Base-by-base conservation (phyloP, 1,284 basidiomycete species). In the Entoloma clypeatum region DNA sequence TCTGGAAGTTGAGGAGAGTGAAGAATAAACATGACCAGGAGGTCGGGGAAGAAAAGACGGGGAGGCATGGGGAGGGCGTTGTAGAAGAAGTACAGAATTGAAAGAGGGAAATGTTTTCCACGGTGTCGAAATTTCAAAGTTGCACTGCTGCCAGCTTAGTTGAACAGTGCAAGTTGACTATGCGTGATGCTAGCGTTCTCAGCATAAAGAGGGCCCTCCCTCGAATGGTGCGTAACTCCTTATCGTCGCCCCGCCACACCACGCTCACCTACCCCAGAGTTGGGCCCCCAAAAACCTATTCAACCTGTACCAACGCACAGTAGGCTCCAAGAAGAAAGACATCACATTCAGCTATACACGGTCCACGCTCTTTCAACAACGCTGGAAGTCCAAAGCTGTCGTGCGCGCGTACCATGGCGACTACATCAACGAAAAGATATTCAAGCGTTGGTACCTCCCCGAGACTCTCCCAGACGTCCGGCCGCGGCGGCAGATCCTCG, bases 341-440 rank as follows among this genome's bases (percentile, higher is more conserved):
- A 65, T 76, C 7, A 43, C 55, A 25, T 94, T 91, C 65, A 79
- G 68, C 41, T 65, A 69, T 8, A 59, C 61, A 17, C 51, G 47
- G 39, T 75, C 80, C 3, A 86, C 88, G 0, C 76, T 98, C 36
- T 98, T 90, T 68, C 90, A 96, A 65, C 89, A 97, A 59, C 85
- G 94, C 27, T 98, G 92, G 90, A 73, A 72, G 17, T 79, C 91
- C 11, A 98, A 97, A 65, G 77, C 84, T n/a, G 79, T 94, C 47
- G 77, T 92, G 22, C 83, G 94, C 44, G 93, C 82, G 3, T 99
- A 99, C 71, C 95, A 99, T 61, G 94, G 94, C 27, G 94, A 99
- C 74, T 88, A 81, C 65, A 92, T 98, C 49, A 84, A 85, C 41
- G 92, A 95, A 68, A 88, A 86, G 56, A 81, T 84, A 28, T 98